A percentile compares a stretch with the other conserved stretches of the same genome.
These are phyloP conservation scores for Rhipidocladum racemiflorum DNA, from an alignment of 176 grass and related monocot genomes.

Conservation along the genomic window DNA sequence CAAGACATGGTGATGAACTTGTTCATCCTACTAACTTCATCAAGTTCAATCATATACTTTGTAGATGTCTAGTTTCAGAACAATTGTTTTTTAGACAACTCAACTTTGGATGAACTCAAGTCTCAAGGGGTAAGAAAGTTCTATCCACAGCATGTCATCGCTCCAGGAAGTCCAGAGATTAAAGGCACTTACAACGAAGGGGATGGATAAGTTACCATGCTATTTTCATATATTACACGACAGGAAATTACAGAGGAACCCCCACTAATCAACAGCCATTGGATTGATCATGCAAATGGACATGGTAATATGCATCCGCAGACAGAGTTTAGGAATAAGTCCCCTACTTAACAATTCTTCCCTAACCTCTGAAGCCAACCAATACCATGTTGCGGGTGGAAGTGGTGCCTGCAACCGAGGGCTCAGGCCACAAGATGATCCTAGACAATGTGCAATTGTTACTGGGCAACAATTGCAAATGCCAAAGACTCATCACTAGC, in stretches of 20 bases:
- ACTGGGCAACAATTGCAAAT: slow-evolving; percentile 18
- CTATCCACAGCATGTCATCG: background rate
- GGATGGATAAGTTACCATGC: background rate
- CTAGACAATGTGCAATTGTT: background rate
- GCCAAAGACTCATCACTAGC: background rate
- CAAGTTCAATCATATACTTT: too few species aligned
- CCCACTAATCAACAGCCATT: slow-evolving; percentile 15
- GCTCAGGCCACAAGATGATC: slow-evolving; percentile 2
- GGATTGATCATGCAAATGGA: slow-evolving; percentile 29
- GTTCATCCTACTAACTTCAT: background rate
- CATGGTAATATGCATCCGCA: background rate
- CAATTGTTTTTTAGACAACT: background rate
- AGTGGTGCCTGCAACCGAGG: slow-evolving; percentile 7
- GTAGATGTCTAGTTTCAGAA: background rate
- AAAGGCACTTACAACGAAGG: background rate
- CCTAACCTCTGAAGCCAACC: slow-evolving; percentile 26
- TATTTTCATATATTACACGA: slow-evolving; percentile 25
- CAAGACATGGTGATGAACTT: background rate
- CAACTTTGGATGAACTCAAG: background rate
- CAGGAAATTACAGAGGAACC: background rate
- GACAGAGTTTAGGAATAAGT: background rate
- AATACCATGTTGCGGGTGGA: slow-evolving; percentile 11
- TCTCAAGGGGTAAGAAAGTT: background rate
- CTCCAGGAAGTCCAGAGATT: background rate
- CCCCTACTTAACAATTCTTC: background rate